Percentiles rank a stretch among this genome's conserved stretches.
Conservation (phyloP, 495 filamentous ascomycete genomes). For the Hypoxylon fuscum region DNA sequence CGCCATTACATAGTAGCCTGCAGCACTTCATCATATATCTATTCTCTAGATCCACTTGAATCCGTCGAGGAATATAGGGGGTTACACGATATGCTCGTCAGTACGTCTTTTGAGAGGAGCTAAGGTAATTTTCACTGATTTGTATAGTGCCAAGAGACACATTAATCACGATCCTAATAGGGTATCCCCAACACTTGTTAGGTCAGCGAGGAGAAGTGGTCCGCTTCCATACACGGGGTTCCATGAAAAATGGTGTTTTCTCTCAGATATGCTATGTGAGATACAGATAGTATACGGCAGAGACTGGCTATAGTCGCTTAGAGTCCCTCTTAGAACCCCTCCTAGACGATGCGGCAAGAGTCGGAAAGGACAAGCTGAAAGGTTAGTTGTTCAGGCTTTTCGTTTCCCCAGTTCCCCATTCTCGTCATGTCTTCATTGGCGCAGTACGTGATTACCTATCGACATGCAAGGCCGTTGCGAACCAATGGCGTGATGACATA, state of each 20-base stretch:
- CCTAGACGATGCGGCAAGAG: conserved; percentile 26
- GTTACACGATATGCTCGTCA: conserved; percentile 17
- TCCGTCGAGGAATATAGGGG: conserved; percentile 18
- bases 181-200: not conserved
- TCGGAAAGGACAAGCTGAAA: conserved; percentile 34
- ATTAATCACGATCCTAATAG: not conserved
- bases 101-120: conserved; percentile 4
- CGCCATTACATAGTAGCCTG: conserved; percentile 7
- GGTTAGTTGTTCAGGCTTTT: conserved; percentile 33
- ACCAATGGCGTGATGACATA: conserved; percentile 39
- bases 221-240: not conserved
- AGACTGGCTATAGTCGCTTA: conserved; percentile 5
- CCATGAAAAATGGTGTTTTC: not conserved
- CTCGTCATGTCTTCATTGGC: conserved; percentile 38
- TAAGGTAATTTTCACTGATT: conserved; percentile 2
- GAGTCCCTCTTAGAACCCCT: not conserved
- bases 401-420: conserved; percentile 28
- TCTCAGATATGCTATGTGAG: conserved; percentile 1
- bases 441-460: conserved; percentile 38
- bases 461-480: conserved; percentile 25
- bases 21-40: conserved; percentile 6
- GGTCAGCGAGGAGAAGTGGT: conserved; percentile 6
- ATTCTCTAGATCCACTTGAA: conserved; percentile 9
- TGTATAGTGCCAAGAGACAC: conserved; percentile 21
- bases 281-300: conserved; percentile 14